These are phyloP conservation scores for Cucurbita moschata DNA, from an alignment of 306 rosid genomes.

Conservation along the genomic window DNA sequence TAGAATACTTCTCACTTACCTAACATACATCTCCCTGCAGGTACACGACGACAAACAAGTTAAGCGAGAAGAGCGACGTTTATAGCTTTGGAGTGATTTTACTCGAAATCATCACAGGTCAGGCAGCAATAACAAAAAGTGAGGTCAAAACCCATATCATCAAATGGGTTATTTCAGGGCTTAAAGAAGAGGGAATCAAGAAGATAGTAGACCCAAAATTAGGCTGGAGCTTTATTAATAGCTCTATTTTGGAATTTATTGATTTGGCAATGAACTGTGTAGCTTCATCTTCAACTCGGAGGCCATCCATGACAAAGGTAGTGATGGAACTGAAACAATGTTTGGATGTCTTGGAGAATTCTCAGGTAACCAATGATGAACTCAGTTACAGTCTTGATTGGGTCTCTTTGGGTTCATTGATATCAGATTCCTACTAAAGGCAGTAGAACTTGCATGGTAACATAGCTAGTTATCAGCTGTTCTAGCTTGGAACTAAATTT, in stretches of 20 bases:
- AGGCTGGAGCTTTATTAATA: constrained; percentile 10
- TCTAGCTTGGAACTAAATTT: not conserved
- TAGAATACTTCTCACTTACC: not conserved
- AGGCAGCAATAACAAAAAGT: constrained; percentile 5
- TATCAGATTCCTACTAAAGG: not conserved
- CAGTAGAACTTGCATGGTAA: not conserved
- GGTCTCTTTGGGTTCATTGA: not conserved
- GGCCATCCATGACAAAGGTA: constrained; percentile 40
- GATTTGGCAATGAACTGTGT: constrained; percentile 41
- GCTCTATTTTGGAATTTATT: constrained; percentile 26
- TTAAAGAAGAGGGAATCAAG: constrained; percentile 23
- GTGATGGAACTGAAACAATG: constrained; percentile 32
- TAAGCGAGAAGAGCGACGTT: constrained; percentile 43
- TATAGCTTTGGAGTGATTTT: constrained; percentile 44
- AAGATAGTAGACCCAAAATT: constrained; percentile 28
- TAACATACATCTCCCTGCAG: constrained; percentile 6
- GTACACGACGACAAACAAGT: constrained; percentile 19
- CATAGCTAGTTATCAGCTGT: not conserved
- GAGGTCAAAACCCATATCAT: constrained; percentile 18
- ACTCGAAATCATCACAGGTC: constrained; percentile 33
- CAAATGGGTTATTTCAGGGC: constrained; percentile 23
- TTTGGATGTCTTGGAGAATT: constrained; percentile 7
- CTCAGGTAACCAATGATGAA: not conserved
- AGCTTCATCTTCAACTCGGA: not conserved
- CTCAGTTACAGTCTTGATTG: not conserved